Evolutionary conservation across 1,139 yeast genomes (phyloP).

Genomic region (Candida dubliniensis): DNA sequence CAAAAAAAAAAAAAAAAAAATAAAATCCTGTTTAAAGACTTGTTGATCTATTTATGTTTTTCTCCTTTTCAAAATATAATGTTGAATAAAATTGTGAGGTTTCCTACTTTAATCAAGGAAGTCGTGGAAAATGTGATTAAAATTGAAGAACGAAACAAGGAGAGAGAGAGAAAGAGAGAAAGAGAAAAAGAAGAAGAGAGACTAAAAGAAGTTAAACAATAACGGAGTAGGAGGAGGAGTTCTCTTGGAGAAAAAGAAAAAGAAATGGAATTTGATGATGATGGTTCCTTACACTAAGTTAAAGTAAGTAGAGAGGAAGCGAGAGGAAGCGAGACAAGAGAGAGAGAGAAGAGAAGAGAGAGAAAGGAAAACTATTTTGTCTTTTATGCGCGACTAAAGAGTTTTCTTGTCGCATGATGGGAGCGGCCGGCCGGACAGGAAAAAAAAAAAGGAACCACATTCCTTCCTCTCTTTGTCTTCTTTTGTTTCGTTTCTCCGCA

Average conservation of each 20-base stretch:
- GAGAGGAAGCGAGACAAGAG: not conserved
- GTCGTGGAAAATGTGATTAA: not conserved
- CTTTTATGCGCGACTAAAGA: conserved; percentile 4
- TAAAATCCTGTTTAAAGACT: not conserved
- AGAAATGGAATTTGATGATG: no score
- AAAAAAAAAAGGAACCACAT: no score
- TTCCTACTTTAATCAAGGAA: not conserved
- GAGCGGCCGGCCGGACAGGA: no score
- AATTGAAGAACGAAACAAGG: not conserved
- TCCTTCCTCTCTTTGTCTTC: no score
- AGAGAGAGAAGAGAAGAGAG: not conserved
- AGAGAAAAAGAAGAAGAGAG: not conserved
- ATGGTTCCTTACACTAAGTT: not conserved
- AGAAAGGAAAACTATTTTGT: conserved; percentile 1
- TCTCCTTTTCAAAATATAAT: not conserved
- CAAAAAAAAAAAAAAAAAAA: not conserved
- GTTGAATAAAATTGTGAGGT: not conserved
- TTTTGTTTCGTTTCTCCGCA: no score
- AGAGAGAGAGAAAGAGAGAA: not conserved
- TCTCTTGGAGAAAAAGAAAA: no score
- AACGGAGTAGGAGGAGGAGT: not conserved
- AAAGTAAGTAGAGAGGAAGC: no score
- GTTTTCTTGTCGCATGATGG: no score
- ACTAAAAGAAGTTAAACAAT: not conserved
- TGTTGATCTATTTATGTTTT: conserved; percentile 1